These are phyloP conservation scores for Cnidoscolus chayamansa DNA, from an alignment of 441 rosid genomes.

Conservation along the genomic window DNA sequence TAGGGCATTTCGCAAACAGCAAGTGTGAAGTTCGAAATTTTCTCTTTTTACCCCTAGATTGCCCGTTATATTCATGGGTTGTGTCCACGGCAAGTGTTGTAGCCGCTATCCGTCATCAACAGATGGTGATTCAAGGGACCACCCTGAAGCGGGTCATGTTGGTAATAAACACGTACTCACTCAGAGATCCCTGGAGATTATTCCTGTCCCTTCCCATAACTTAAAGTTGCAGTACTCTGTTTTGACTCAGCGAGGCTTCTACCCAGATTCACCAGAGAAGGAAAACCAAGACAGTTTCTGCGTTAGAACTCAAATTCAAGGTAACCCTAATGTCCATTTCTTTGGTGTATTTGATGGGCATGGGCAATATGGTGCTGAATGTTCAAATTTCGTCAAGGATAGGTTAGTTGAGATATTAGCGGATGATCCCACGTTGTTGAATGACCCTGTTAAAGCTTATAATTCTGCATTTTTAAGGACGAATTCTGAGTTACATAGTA, in stretches of 20 bases:
- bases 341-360: slow-evolving; percentile 97
- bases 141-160: slow-evolving; percentile 23
- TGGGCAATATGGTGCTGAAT: slow-evolving; percentile 69
- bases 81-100: slow-evolving; percentile 81
- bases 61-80: slow-evolving; percentile 52
- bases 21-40: slow-evolving; percentile 9
- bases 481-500: slow-evolving; percentile 61
- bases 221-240: slow-evolving; percentile 70
- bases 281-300: slow-evolving; percentile 87
- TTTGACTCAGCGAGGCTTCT: slow-evolving; percentile 77
- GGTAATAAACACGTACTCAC: slow-evolving; percentile 43
- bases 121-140: slow-evolving; percentile 46
- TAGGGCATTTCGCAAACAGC: slow-evolving; percentile 28
- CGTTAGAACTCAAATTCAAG: slow-evolving; percentile 68
- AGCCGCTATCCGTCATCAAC: slow-evolving; percentile 53
- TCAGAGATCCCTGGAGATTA: slow-evolving; percentile 55
- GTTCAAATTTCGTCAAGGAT: slow-evolving; percentile 75
- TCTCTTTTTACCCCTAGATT: slow-evolving; percentile 13
- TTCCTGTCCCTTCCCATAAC: slow-evolving; percentile 61
- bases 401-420: slow-evolving; percentile 65
- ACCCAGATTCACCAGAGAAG: slow-evolving; percentile 72
- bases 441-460: slow-evolving; percentile 75
- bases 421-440: slow-evolving; percentile 52
- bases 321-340: slow-evolving; percentile 85
- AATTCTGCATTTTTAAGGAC: slow-evolving; percentile 56